These are phyloP conservation scores for Astragalus glycyphyllos DNA, from an alignment of 306 rosid species.

Conservation along the genomic window DNA sequence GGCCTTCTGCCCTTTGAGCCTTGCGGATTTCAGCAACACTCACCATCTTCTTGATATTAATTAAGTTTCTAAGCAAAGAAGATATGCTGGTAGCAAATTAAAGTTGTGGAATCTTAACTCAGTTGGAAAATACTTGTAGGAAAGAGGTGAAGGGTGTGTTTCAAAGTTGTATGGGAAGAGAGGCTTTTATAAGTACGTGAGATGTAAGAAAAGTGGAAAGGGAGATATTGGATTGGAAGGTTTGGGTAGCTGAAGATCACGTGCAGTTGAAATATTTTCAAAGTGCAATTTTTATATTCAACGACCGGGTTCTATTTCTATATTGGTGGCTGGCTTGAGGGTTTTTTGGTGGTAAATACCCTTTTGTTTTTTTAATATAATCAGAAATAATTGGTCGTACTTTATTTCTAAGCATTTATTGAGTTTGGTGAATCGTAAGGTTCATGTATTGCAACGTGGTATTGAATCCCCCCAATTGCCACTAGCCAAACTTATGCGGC, in stretches of 20 bases:
- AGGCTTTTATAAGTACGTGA: not conserved
- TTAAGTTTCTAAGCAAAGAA: not conserved
- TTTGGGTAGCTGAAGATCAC: conserved; percentile 47
- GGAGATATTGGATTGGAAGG: not conserved
- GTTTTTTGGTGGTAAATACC: no score
- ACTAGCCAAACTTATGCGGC: not conserved
- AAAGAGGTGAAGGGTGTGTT: not conserved
- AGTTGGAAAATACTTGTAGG: not conserved
- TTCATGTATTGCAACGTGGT: not conserved
- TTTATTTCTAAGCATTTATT: no score
- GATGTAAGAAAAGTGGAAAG: not conserved
- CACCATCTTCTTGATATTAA: conserved; percentile 44
- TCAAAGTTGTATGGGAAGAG: not conserved
- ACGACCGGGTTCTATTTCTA: no score
- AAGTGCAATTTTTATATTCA: no score
- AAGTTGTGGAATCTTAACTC: no score
- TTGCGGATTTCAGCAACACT: conserved; percentile 61
- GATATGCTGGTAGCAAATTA: not conserved
- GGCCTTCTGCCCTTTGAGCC: conserved; percentile 67
- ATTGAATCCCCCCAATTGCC: not conserved
- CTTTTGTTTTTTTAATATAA: no score
- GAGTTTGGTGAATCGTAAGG: no score
- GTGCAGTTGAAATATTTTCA: conserved; percentile 16
- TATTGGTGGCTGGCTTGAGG: no score
- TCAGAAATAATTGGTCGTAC: no score